Evolutionary conservation across 2,329 filamentous ascomycete genomes (phyloP).

Genomic region (Aureobasidium sp.): DNA sequence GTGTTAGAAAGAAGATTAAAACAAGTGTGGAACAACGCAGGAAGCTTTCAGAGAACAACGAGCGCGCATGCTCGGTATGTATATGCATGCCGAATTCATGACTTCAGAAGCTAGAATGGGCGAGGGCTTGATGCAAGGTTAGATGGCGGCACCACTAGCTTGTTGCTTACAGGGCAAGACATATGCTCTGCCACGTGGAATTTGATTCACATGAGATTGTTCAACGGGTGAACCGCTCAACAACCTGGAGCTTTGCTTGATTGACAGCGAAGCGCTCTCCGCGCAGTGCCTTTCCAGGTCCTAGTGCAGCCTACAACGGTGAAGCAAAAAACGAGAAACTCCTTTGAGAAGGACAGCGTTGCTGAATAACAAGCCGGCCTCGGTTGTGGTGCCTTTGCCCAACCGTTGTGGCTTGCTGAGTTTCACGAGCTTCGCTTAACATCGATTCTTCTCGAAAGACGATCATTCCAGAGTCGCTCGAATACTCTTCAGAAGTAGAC

Average conservation of each 20-base stretch:
- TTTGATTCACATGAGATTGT: background rate
- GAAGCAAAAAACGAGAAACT: background rate
- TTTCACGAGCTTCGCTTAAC: background rate
- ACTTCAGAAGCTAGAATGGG: background rate
- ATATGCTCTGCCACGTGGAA: conserved; percentile 5
- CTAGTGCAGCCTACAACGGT: background rate
- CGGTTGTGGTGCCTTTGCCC: background rate
- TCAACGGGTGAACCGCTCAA: background rate
- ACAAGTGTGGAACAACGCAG: no score
- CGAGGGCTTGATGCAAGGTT: background rate
- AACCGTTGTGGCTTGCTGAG: conserved; percentile 9
- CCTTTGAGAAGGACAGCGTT: background rate
- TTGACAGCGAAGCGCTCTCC: background rate
- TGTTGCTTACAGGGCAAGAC: background rate
- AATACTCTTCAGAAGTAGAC: no score
- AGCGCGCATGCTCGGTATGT: conserved; percentile 4
- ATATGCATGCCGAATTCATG: background rate
- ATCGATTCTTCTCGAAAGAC: no score
- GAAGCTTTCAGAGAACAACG: background rate
- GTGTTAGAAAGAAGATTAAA: no score
- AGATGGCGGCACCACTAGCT: background rate
- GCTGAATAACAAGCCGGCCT: background rate
- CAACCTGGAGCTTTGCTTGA: background rate
- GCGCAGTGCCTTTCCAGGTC: background rate
- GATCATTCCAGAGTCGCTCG: no score